A percentile compares a stretch with the other conserved stretches of the same genome.
Evolutionary conservation across 129 eudicot species (phyloP).

Genomic region (Chrysanthemum seticuspe): DNA sequence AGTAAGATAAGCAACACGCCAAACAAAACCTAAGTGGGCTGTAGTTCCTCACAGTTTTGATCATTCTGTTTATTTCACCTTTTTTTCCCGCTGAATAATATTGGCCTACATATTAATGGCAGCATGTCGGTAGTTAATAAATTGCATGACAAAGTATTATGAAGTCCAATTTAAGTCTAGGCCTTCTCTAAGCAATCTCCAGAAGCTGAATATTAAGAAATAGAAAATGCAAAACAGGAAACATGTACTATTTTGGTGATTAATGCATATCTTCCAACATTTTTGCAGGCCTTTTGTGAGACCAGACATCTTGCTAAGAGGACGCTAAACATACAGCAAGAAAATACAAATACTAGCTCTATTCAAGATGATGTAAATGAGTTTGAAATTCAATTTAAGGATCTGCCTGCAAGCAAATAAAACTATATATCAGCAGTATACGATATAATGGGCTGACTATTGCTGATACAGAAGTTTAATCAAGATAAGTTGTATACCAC

Average conservation of each 20-base stretch:
- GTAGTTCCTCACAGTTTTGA: too few relatives aligned
- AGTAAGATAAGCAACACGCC: too few relatives aligned
- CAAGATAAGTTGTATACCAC: not conserved
- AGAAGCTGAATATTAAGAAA: too few relatives aligned
- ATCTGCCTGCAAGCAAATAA: not conserved
- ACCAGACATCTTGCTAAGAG: not conserved
- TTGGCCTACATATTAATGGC: too few relatives aligned
- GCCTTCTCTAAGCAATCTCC: too few relatives aligned
- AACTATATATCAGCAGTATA: not conserved
- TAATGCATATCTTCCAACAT: not conserved
- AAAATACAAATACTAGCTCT: not conserved
- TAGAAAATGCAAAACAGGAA: not conserved
- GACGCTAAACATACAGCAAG: not conserved
- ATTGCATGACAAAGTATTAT: too few relatives aligned
- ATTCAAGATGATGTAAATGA: not conserved
- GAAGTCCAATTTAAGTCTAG: too few relatives aligned
- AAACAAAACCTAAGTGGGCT: too few relatives aligned
- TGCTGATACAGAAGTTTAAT: not conserved
- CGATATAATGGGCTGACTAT: not conserved
- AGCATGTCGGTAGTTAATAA: too few relatives aligned
- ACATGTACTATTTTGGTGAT: not conserved
- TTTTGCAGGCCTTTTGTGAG: not conserved
- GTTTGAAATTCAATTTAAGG: not conserved
- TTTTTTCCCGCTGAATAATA: too few relatives aligned
- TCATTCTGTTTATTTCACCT: too few relatives aligned